These are phyloP conservation scores for Sedum album DNA, from an alignment of 164 flowering plant genomes.

Conservation along the genomic window DNA sequence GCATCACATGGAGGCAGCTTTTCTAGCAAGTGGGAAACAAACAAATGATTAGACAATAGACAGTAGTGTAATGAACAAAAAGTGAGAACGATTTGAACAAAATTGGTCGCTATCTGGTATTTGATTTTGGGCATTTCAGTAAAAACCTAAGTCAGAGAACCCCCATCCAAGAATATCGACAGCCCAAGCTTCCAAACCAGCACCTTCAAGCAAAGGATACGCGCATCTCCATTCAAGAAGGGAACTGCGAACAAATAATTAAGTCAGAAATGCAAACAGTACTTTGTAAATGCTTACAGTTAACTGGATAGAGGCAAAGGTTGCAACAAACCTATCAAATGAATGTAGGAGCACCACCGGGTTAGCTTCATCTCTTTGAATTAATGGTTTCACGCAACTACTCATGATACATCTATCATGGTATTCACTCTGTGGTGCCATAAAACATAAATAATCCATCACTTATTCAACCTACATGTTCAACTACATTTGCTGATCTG, in stretches of 20 bases:
- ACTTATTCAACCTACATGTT: neutral
- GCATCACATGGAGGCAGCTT: constrained; percentile 64
- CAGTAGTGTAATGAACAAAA: neutral
- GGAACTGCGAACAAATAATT: constrained; percentile 33
- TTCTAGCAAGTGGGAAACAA: constrained; percentile 26
- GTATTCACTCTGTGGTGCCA: constrained; percentile 36
- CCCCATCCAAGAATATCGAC: constrained; percentile 97
- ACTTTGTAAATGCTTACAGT: neutral
- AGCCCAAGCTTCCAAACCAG: constrained; percentile 90
- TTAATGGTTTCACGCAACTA: constrained; percentile 66
- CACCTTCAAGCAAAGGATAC: constrained; percentile 81
- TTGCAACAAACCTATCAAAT: constrained; percentile 61
- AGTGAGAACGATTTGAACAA: neutral
- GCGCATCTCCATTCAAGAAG: constrained; percentile 94
- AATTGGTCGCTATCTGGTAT: constrained; percentile 4
- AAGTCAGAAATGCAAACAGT: neutral
- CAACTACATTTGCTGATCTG: constrained; percentile 1
- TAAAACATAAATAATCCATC: constrained; percentile 6
- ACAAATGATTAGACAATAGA: neutral
- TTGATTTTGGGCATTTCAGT: neutral
- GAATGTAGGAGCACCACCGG: constrained; percentile 91
- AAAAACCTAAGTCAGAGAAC: constrained; percentile 82
- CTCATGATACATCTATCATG: constrained; percentile 41
- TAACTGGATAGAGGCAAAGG: neutral
- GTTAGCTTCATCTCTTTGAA: constrained; percentile 23